Conservation (phyloP, 1,139 yeast genomes). For the Saccharomycopsis hybrid region DNA sequence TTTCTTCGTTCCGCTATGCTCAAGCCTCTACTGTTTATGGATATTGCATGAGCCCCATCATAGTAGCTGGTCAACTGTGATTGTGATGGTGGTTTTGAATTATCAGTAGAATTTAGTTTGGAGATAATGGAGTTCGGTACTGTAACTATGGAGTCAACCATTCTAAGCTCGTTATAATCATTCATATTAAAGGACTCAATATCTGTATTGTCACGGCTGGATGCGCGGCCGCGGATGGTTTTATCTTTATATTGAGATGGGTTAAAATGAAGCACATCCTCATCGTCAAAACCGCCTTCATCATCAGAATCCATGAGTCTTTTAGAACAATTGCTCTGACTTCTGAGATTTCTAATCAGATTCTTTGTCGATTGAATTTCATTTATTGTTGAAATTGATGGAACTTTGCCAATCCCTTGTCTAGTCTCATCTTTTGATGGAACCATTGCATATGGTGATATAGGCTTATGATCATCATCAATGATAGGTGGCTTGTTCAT, state of each 20-base stretch:
- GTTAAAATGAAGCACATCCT: slow-evolving; percentile 11
- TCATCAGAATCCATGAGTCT: slow-evolving; percentile 2
- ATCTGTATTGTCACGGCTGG: slow-evolving; percentile 3
- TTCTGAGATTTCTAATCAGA: slow-evolving; percentile 21
- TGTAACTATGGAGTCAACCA: slow-evolving; percentile 18
- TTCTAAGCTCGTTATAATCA: neutral
- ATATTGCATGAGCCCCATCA: neutral
- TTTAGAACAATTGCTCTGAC: slow-evolving; percentile 7
- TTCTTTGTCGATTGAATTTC: slow-evolving; percentile 23
- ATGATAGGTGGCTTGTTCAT: neutral
- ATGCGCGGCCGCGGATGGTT: slow-evolving; percentile 1
- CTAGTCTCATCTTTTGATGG: slow-evolving; percentile 4
- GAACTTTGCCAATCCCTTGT: slow-evolving; percentile 8
- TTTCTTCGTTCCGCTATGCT: too few relatives aligned
- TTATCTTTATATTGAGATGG: slow-evolving; percentile 8
- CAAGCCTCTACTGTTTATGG: too few relatives aligned
- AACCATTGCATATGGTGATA: neutral
- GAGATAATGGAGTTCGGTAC: slow-evolving; percentile 20
- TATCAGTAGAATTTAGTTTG: slow-evolving; percentile 11
- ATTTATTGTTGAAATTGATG: slow-evolving; percentile 16
- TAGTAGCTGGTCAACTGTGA: slow-evolving; percentile 5
- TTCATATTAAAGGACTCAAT: neutral
- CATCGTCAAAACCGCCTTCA: slow-evolving; percentile 15
- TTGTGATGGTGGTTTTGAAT: slow-evolving; percentile 4
- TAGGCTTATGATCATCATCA: neutral